Evolutionary conservation across 805 yeast species (phyloP).

Genomic region (Wickerhamomyces pijperi): DNA sequence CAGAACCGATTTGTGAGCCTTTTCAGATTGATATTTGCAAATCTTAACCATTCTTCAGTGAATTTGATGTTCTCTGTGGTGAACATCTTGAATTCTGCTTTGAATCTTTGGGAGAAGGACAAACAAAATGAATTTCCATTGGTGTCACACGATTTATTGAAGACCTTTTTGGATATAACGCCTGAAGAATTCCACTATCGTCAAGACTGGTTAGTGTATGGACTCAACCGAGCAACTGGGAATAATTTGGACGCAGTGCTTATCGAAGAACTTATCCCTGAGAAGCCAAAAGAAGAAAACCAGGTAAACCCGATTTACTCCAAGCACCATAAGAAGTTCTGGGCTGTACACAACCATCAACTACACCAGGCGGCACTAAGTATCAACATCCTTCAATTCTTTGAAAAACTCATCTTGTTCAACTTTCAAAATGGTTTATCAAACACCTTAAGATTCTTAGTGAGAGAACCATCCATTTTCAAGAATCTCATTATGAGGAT

Average conservation of each 20-base stretch:
- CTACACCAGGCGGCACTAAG: slow-evolving; percentile 31
- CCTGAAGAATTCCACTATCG: slow-evolving; percentile 30
- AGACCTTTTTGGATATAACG: slow-evolving; percentile 25
- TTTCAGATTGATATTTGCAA: slow-evolving; percentile 31
- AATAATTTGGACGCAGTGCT: slow-evolving; percentile 33
- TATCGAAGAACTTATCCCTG: slow-evolving; percentile 32
- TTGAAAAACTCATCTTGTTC: slow-evolving; percentile 29
- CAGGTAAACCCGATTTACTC: not conserved
- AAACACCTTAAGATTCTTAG: not conserved
- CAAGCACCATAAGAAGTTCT: not conserved
- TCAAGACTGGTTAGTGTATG: slow-evolving; percentile 35
- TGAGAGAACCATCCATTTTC: not conserved
- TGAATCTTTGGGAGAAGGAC: slow-evolving; percentile 15
- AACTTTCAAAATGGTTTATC: slow-evolving; percentile 5
- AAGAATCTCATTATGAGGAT: not conserved
- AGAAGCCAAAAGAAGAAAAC: not conserved
- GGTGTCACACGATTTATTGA: slow-evolving; percentile 10
- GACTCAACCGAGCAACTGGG: slow-evolving; percentile 44
- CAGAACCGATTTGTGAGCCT: slow-evolving; percentile 17
- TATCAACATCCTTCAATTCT: slow-evolving; percentile 32
- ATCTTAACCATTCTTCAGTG: slow-evolving; percentile 32
- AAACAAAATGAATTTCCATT: slow-evolving; percentile 6
- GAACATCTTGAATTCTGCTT: slow-evolving; percentile 39
- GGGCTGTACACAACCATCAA: slow-evolving; percentile 27
- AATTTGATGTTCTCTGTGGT: slow-evolving; percentile 39